Evolutionary conservation across 2,329 filamentous ascomycete genomes (phyloP).

Genomic region (Madurella mycetomatis): DNA sequence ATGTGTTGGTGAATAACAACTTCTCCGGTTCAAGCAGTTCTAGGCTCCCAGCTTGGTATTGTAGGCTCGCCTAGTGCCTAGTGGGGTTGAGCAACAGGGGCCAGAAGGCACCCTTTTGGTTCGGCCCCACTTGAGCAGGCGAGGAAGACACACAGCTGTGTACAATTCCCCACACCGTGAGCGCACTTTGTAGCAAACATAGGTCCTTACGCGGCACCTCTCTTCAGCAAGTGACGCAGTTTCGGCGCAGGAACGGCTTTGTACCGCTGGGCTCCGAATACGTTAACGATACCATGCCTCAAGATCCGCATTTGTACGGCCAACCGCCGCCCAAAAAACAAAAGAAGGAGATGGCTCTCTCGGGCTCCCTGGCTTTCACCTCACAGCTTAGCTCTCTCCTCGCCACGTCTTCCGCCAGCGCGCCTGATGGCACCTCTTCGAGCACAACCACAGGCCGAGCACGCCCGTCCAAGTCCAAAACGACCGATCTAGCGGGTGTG

Average conservation of each 20-base stretch:
- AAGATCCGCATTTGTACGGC: constrained; percentile 73
- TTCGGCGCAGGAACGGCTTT: too few species aligned
- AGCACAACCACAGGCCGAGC: constrained; percentile 43
- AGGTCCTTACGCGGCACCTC: too few species aligned
- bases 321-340: constrained; percentile 65
- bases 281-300: constrained; percentile 44
- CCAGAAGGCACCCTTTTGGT: too few species aligned
- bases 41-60: neutral
- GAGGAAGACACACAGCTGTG: too few species aligned
- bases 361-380: constrained; percentile 76
- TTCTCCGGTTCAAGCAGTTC: neutral
- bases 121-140: too few species aligned
- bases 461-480: constrained; percentile 54
- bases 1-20: neutral
- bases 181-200: too few species aligned
- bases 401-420: constrained; percentile 44
- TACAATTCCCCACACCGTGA: too few species aligned
- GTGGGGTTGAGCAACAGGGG: too few species aligned
- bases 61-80: too few species aligned
- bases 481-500: constrained; percentile 59
- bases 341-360: constrained; percentile 65
- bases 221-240: too few species aligned
- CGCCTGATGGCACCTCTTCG: constrained; percentile 39
- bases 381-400: constrained; percentile 82
- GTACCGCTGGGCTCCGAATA: neutral